Evolutionary conservation across 441 rosid species (phyloP).

Genomic region (Erysimum cheiri): DNA sequence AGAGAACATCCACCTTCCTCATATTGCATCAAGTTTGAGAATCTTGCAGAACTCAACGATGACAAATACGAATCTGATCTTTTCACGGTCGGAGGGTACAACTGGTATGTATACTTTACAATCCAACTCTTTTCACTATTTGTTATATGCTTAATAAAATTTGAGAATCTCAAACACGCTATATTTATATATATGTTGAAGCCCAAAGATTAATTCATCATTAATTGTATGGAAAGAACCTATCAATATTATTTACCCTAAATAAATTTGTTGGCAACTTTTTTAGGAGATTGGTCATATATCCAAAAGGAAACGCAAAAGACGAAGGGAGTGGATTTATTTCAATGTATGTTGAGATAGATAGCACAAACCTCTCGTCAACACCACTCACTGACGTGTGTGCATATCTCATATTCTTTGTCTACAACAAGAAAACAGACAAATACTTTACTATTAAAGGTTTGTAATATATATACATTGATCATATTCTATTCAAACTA

Average conservation of each 20-base stretch:
- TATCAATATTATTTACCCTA: neutral
- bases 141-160: neutral
- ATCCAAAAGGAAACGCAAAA: neutral
- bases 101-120: neutral
- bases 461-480: neutral
- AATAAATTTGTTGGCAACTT: neutral
- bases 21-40: conserved; percentile 5
- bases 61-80: neutral
- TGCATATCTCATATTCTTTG: conserved; percentile 1
- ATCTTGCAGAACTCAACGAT: neutral
- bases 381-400: conserved; percentile 2
- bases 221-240: neutral
- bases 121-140: neutral
- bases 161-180: too few relatives aligned
- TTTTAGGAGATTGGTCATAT: conserved; percentile 3
- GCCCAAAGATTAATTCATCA: too few relatives aligned
- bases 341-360: conserved; percentile 26
- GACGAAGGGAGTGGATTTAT: conserved; percentile 20
- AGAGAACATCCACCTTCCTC: conserved; percentile 10
- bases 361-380: neutral
- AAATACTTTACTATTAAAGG: conserved; percentile 23
- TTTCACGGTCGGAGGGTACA: neutral
- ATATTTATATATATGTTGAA: too few relatives aligned
- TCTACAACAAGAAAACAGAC: conserved; percentile 22
- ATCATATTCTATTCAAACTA: neutral